Percentiles rank a stretch among this genome's conserved stretches.
Conservation (phyloP, 345 rosid species). For the Citrus hindsii region DNA sequence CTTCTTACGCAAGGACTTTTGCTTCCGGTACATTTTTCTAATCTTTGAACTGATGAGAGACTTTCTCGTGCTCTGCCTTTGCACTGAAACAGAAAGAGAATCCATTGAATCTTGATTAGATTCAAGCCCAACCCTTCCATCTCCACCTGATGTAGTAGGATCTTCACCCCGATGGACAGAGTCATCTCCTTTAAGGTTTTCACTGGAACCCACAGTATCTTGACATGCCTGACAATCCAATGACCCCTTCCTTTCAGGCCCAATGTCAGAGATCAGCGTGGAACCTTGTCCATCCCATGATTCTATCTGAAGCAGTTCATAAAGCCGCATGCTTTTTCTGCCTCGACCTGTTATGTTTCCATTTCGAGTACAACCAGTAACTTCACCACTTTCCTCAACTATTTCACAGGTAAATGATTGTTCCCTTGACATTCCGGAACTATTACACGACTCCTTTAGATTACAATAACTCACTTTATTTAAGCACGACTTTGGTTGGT, state of each 20-base stretch:
- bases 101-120: conserved; percentile 27
- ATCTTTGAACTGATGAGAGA: conserved; percentile 64
- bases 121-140: conserved; percentile 39
- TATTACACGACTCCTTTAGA: conserved; percentile 27
- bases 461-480: conserved; percentile 33
- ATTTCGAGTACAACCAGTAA: conserved; percentile 31
- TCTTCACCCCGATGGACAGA: conserved; percentile 43
- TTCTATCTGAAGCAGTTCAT: conserved; percentile 87
- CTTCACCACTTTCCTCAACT: conserved; percentile 40
- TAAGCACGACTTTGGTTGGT: conserved; percentile 24
- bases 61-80: conserved; percentile 51
- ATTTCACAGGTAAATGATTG: conserved; percentile 46
- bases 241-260: conserved; percentile 23
- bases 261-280: conserved; percentile 20
- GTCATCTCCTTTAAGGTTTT: conserved; percentile 31
- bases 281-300: conserved; percentile 40
- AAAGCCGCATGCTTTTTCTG: conserved; percentile 75
- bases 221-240: conserved; percentile 27
- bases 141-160: conserved; percentile 81
- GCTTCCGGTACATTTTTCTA: conserved; percentile 66
- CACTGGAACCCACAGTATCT: conserved; percentile 22
- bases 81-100: conserved; percentile 35
- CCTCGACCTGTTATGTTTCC: conserved; percentile 49
- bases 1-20: conserved; percentile 83
- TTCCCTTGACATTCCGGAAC: conserved; percentile 29